phyloP scores from a whole-genome alignment of 192 early-diverging fungal genomes.

The Linnemannia hyalina region DNA sequence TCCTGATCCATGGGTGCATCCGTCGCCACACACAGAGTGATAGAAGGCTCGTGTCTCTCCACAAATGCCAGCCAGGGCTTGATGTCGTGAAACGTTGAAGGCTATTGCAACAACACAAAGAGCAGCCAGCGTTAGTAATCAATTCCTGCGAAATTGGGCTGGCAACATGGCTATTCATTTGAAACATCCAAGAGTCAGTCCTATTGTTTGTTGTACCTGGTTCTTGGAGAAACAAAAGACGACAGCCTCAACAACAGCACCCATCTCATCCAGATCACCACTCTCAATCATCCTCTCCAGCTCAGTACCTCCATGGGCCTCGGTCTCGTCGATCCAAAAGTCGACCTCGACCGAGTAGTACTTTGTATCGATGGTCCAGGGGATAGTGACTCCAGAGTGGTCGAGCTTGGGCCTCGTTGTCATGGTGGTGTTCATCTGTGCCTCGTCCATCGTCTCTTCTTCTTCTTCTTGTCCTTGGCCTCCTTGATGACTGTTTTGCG shows the following conservation, averaged over 20 bases:
- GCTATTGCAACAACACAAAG: constrained; percentile 35
- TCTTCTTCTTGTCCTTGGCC: not conserved
- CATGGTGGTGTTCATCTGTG: constrained; percentile 8
- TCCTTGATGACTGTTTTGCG: not conserved
- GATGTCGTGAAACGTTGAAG: constrained; percentile 68
- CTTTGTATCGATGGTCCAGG: constrained; percentile 72
- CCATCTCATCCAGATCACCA: constrained; percentile 59
- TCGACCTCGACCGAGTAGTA: constrained; percentile 76
- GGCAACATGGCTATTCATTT: too few species aligned
- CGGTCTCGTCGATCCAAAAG: constrained; percentile 74
- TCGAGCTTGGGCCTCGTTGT: constrained; percentile 18
- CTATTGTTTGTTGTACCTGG: constrained; percentile 47
- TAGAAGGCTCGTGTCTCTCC: constrained; percentile 62
- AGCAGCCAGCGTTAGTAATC: not conserved
- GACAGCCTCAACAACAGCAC: constrained; percentile 69
- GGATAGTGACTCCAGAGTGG: constrained; percentile 60
- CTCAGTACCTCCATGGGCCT: constrained; percentile 36
- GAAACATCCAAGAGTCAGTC: not conserved
- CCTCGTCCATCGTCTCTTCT: not conserved
- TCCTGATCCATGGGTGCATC: constrained; percentile 11
- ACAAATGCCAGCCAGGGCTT: constrained; percentile 69
- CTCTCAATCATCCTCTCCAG: constrained; percentile 49
- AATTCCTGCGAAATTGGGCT: not conserved
- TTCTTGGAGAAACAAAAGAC: constrained; percentile 73
- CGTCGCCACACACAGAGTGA: constrained; percentile 68